Evolutionary conservation across 208 protist species (phyloP), one percentile per base, ranked within the genome.

Genomic region (Herpetomonas tarakana): DNA sequence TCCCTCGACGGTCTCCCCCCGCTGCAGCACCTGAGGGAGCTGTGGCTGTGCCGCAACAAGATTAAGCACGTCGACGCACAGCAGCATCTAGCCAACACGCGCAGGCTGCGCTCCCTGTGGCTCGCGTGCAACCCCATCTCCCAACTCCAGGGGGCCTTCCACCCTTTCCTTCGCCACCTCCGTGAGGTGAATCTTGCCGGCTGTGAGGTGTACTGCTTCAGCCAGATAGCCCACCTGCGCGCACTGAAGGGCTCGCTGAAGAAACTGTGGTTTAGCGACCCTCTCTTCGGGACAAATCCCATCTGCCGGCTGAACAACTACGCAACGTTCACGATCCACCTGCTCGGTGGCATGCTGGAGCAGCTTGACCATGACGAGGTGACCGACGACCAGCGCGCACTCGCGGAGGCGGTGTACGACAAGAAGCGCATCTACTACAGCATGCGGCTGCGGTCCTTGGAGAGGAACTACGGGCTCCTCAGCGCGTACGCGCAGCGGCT

Each of bases 371-470:
- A 78, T 52, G 50, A 62, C 26, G 45, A 54, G 21, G 75, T 98
- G 46, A 88, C 84, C 12, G 57, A 68, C 2, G 93, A 97, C 64
- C 81, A 90, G 50, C 86, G 91, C 25, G 59, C 62, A 9, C 50
- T 94, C 26, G 94, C 95, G 11, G 78, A 95, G 46, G 86, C 83
- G 1, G 89, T 96, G 1, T 92, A 91, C 63, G 62, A 74, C 50
- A 98, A 97, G 57, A 98, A 98, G 67, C 71, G 74, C 51, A 88
- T 97, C 60, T 98, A 98, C 71, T 98, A 98, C 68, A 94, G 89
- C 59, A 98, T 97, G 85, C 79, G 95, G 16, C 81, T 95, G 28
- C 91, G 91, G 50, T 90, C 92, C 51, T 57, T 97, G n/a, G 75
- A 92, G 56, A 74, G 92, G 12, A 94, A 97, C 63, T 63, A 90